Evolutionary conservation across 768 basidiomycete species (phyloP).

Genomic region (Termitomyces sp.): DNA sequence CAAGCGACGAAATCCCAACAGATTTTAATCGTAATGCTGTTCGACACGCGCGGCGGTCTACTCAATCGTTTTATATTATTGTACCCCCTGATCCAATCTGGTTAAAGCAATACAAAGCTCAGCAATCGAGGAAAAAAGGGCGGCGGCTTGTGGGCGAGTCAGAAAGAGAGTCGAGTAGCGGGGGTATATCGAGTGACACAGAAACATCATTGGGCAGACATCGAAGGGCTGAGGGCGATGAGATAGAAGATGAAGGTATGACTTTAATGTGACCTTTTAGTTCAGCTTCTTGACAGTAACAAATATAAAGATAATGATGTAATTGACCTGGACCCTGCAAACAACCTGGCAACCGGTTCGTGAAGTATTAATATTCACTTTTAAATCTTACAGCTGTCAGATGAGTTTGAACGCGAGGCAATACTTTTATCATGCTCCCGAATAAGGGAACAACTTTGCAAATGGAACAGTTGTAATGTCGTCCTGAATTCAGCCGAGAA

Average conservation of each 20-base stretch:
- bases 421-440: constrained; percentile 43
- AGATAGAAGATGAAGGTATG: constrained; percentile 18
- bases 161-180: not conserved
- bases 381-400: not conserved
- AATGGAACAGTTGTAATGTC: constrained; percentile 54
- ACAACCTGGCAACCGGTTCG: constrained; percentile 11
- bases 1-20: not conserved
- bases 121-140: not conserved
- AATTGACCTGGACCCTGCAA: constrained; percentile 12
- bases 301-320: constrained; percentile 10
- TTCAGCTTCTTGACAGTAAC: constrained; percentile 9
- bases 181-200: not conserved
- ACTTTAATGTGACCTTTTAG: constrained; percentile 3
- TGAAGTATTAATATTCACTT: not conserved
- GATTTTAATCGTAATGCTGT: not conserved
- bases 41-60: not conserved
- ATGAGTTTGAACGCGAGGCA: constrained; percentile 31
- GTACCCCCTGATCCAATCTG: constrained; percentile 28
- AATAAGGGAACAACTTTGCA: constrained; percentile 42
- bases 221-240: not conserved
- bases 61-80: constrained; percentile 18
- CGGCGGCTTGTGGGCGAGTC: not conserved
- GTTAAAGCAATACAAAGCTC: constrained; percentile 10
- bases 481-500: constrained; percentile 47
- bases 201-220: not conserved